Evolutionary conservation across 805 yeast genomes (phyloP).

Genomic region (Cyberlindnera suaveolens): DNA sequence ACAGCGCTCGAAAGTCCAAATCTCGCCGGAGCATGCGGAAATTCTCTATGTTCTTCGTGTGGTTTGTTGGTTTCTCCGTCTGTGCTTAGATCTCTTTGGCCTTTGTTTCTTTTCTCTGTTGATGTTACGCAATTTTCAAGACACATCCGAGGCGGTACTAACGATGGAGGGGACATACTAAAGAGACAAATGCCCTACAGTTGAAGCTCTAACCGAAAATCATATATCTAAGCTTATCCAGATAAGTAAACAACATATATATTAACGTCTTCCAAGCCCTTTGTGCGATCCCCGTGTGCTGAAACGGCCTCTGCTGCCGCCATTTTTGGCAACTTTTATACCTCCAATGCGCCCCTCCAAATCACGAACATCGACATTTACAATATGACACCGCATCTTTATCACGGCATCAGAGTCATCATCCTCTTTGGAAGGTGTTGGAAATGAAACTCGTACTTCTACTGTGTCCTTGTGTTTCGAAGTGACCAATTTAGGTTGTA

Average conservation of each 20-base stretch:
- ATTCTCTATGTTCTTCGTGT: too few species aligned
- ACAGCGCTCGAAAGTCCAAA: background rate
- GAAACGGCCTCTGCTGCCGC: background rate
- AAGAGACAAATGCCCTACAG: too few species aligned
- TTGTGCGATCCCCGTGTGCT: constrained; percentile 1
- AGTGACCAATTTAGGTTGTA: constrained; percentile 40
- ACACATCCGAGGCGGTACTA: too few species aligned
- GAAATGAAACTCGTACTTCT: constrained; percentile 36
- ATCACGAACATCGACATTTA: constrained; percentile 36
- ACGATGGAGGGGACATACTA: too few species aligned
- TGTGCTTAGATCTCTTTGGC: too few species aligned
- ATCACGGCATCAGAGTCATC: constrained; percentile 17
- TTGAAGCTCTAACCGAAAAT: too few species aligned
- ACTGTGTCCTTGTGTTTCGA: constrained; percentile 32
- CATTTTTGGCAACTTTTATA: constrained; percentile 14
- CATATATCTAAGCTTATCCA: background rate
- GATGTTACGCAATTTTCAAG: too few species aligned
- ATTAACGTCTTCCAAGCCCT: constrained; percentile 1
- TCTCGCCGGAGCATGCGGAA: too few species aligned
- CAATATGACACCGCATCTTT: constrained; percentile 33
- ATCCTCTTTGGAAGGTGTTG: constrained; percentile 19
- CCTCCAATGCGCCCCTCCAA: constrained; percentile 33
- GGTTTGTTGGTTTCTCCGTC: too few species aligned
- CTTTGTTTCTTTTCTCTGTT: too few species aligned
- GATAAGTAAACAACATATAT: background rate